phyloP scores from a whole-genome alignment of 352 stramenopile genomes.

The Globisporangium orthogonon region DNA sequence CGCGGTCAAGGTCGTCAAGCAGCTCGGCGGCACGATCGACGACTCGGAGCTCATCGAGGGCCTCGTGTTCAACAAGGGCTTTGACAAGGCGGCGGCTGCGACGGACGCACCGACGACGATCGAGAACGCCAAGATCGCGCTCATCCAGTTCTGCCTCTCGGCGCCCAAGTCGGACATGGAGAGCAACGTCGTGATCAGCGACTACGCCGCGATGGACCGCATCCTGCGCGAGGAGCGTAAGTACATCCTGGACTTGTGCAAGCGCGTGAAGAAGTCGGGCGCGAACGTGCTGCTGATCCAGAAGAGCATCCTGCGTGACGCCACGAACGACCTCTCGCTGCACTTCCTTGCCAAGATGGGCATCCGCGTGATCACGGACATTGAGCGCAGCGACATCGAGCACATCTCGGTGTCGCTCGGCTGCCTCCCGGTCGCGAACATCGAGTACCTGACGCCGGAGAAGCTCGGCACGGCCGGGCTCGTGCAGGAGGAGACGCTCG shows the following conservation, averaged over 20 bases:
- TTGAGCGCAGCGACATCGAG: constrained; percentile 98
- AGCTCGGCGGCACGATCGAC: constrained; percentile 98
- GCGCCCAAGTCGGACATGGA: constrained; percentile 99
- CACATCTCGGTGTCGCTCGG: constrained; percentile 97
- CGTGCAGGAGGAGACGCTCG: constrained; percentile 95
- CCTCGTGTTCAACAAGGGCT: constrained; percentile 97
- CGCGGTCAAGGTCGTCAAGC: constrained; percentile 97
- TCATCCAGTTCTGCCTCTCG: constrained; percentile 99
- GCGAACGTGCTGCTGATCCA: constrained; percentile 99
- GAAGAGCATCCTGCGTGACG: constrained; percentile 99
- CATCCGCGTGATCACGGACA: constrained; percentile 99
- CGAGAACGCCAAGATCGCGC: constrained; percentile 98
- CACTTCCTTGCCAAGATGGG: constrained; percentile 99
- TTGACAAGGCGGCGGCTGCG: constrained; percentile 67
- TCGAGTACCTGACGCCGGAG: constrained; percentile 95
- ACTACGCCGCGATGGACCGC: constrained; percentile 99
- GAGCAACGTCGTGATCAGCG: constrained; percentile 99
- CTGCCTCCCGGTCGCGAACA: constrained; percentile 96
- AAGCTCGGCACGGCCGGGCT: constrained; percentile 95
- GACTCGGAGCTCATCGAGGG: constrained; percentile 98
- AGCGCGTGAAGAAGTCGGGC: constrained; percentile 98
- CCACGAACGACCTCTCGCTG: constrained; percentile 98
- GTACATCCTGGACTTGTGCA: constrained; percentile 96
- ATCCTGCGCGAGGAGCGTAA: constrained; percentile 98
- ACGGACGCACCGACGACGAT: constrained; percentile 64